Base-by-base conservation (phyloP, 495 filamentous ascomycete genomes). In the Articulospora tetracladia region DNA sequence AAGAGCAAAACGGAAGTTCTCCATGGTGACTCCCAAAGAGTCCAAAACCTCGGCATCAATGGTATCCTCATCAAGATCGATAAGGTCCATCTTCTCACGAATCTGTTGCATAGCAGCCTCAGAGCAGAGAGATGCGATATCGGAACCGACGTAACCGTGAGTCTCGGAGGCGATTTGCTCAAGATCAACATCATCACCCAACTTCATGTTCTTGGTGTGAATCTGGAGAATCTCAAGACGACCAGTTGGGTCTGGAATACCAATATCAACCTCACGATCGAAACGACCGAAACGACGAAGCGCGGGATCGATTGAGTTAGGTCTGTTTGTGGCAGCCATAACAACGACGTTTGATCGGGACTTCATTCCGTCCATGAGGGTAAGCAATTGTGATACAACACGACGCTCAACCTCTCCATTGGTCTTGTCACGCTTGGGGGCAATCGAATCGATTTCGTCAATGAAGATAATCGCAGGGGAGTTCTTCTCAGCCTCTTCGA, bases 201-300 rank as follows among this genome's bases (percentile, higher is more conserved):
- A 85, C 82, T 98, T 98, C 94, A 98, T 98, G 85, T 98, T 98
- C 86, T 98, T 98, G 67, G 95, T 98, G 80, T 98, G 94, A 65
- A 98, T 98, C 75, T 93, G 89, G 51, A 98, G 85, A 72, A 98
- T 97, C 80, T 98, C 94, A 46, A 98, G 89, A 84, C 95, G 94
- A 62, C 94, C 94, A 69, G 94, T 98, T 55, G 95, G 94, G 76
- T 98, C 93, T 32, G 93, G 93, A 63, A 98, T 97, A 64, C 93
- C 92, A 66, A 98, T 97, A 70, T 98, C 93, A 60, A 98, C 93
- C 73, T 98, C 93, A 74, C 93, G 94, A 74, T 69, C 93, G 80
- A 98, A 98, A 76, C 93, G 94, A 51, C 94, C 94, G 70, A 96
- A 97, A 64, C 94, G 93, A 69, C 94, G 92, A 61, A 98, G 89